Percentiles rank a stretch among this genome's conserved stretches.
Conservation (phyloP, 1,284 basidiomycete genomes). For the Thecaphora thlaspeos region DNA sequence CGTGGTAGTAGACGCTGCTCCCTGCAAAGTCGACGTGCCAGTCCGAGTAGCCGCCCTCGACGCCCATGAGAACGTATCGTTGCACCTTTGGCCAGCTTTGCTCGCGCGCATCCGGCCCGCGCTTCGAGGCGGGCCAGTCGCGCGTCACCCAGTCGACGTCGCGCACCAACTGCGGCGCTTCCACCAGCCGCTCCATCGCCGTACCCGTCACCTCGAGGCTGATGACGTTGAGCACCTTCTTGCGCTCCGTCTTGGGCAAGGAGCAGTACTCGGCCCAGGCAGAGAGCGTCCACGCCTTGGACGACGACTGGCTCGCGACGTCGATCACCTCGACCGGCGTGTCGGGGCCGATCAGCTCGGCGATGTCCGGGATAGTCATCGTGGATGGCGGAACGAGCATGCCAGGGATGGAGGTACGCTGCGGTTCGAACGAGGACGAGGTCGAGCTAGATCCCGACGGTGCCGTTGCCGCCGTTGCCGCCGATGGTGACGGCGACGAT, state of each 20-base stretch:
- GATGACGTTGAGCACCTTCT: constrained; percentile 84
- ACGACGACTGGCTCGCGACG: constrained; percentile 57
- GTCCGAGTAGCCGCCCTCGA: constrained; percentile 76
- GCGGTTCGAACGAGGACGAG: constrained; percentile 6
- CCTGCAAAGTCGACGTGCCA: constrained; percentile 51
- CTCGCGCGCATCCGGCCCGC: constrained; percentile 23
- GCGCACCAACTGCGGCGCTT: constrained; percentile 70
- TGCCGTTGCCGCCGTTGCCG: too few species aligned
- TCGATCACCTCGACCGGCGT: constrained; percentile 54
- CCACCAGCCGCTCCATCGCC: constrained; percentile 70
- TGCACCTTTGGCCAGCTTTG: constrained; percentile 84
- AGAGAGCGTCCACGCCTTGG: constrained; percentile 71
- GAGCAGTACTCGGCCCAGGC: constrained; percentile 88
- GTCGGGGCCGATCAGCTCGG: constrained; percentile 66
- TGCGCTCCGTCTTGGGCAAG: constrained; percentile 62
- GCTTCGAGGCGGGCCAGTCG: constrained; percentile 71
- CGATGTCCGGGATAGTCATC: constrained; percentile 76
- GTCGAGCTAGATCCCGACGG: too few species aligned
- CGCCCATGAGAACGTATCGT: constrained; percentile 91
- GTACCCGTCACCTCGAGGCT: constrained; percentile 81
- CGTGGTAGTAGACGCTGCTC: constrained; percentile 32
- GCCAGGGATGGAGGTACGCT: constrained; percentile 28
- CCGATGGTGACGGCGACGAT: too few species aligned
- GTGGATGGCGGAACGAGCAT: constrained; percentile 76
- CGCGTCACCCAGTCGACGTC: constrained; percentile 96